Base-by-base conservation (phyloP, 805 yeast species). In the Lipomyces starkeyi region DNA sequence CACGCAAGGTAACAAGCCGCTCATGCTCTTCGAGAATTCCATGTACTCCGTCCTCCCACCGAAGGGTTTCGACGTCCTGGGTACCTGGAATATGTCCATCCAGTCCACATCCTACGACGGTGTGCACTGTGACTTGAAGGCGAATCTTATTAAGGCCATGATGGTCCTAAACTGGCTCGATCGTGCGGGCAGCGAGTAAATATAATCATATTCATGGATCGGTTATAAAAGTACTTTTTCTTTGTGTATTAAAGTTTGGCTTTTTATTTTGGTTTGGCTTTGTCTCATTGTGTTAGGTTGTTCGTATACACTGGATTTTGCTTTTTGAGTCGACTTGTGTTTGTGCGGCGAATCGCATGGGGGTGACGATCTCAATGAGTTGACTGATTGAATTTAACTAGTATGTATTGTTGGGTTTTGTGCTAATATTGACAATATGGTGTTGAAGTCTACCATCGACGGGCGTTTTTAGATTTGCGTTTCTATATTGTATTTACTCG, bases 101-200 rank as follows among this genome's bases (percentile, higher is more conserved):
- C 72, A 69, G 59, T 55, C 72, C 20, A 49, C 66, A 2, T 64
- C 68, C 13, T 40, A 60, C 53, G 72, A 69, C 52, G 72, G 72
- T 34, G 72, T 69, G 32, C 72, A 69, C 35, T 67, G 65, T 27
- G 73, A 69, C 22, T 47, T 69, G 63, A 65, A 63, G 57, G 73
- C 62, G 7, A 70, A 69, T 32, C 70, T 70, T 14, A 29, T 70
- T 49, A 70, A 69, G 64, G 73, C 73, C n/a, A 65, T 66, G 72
- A 70, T 69, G 73, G 6, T 69, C 34, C 66, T 69, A 35, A 69
- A 69, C 66, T 69, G 72, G 73, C 70, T 70, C 29, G 73, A 70
- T 47, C 54, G 53, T 27, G 73, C 64, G 35, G 64, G 71, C 20
- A 22, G 35, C 32, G 66, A 66, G 55, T 63, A 54, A 62, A 53